phyloP scores from a whole-genome alignment of 2,329 filamentous ascomycete species.

The Coniochaeta prunicola region DNA sequence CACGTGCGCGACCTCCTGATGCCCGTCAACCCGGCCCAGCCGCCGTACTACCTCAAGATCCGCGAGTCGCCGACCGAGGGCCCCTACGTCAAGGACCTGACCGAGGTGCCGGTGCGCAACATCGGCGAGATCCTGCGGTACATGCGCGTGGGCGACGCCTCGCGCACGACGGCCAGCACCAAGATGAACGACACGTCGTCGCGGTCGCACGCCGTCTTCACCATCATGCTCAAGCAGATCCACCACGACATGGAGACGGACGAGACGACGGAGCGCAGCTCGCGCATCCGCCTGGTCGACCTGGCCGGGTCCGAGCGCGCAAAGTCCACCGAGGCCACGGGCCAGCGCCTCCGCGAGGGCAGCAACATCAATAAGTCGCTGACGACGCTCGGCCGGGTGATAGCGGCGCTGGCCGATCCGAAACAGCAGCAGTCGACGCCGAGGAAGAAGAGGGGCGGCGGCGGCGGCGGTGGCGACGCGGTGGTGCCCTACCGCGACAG shows the following conservation, averaged over 20 bases:
- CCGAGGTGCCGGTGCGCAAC: slow-evolving; percentile 83
- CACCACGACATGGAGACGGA: slow-evolving; percentile 97
- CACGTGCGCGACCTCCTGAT: slow-evolving; percentile 91
- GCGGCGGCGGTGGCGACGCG: slow-evolving; percentile 56
- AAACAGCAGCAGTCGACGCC: slow-evolving; percentile 48
- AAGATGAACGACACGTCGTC: slow-evolving; percentile 99
- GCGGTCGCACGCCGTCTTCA: slow-evolving; percentile 94
- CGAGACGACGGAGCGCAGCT: slow-evolving; percentile 90
- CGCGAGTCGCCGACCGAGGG: slow-evolving; percentile 92
- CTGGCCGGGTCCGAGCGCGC: slow-evolving; percentile 91
- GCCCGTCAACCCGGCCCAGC: slow-evolving; percentile 59
- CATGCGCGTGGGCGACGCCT: slow-evolving; percentile 85
- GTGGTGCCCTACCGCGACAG: slow-evolving; percentile 93
- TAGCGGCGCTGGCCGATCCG: slow-evolving; percentile 75
- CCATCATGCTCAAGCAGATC: slow-evolving; percentile 95
- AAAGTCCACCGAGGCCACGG: slow-evolving; percentile 91
- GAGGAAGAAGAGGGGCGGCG: slow-evolving; percentile 26
- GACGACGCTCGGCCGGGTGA: slow-evolving; percentile 90
- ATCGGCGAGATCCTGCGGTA: slow-evolving; percentile 80
- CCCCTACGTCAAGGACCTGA: slow-evolving; percentile 94
- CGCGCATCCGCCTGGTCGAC: slow-evolving; percentile 90
- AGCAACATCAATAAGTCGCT: slow-evolving; percentile 99
- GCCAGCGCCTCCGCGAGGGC: slow-evolving; percentile 82
- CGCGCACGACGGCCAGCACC: slow-evolving; percentile 82
- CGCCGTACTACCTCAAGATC: slow-evolving; percentile 92